Conservation (phyloP, 495 filamentous ascomycete genomes). For the Monascus purpureus region DNA sequence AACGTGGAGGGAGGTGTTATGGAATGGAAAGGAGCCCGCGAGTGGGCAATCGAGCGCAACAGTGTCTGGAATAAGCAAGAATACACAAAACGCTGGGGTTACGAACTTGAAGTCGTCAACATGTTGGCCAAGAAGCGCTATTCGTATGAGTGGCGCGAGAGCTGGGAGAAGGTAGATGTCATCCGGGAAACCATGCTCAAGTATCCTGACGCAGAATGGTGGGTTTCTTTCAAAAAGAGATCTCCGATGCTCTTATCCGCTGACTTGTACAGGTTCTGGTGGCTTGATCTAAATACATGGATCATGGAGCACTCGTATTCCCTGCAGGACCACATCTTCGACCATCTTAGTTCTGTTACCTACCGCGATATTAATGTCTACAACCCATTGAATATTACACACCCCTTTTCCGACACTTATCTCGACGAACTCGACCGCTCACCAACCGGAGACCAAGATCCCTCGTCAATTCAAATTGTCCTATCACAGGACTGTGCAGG, state of each 20-base stretch:
- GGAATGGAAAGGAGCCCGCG: slow-evolving; percentile 95
- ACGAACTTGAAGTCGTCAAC: slow-evolving; percentile 90
- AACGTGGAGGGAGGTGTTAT: slow-evolving; percentile 95
- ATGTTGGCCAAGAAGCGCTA: slow-evolving; percentile 98
- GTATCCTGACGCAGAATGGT: slow-evolving; percentile 95
- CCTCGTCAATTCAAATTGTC: slow-evolving; percentile 69
- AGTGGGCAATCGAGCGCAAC: slow-evolving; percentile 97
- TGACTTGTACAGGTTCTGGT: slow-evolving; percentile 70
- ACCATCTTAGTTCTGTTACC: slow-evolving; percentile 53
- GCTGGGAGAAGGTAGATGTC: slow-evolving; percentile 97
- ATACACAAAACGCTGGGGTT: slow-evolving; percentile 81
- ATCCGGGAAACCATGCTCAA: slow-evolving; percentile 84
- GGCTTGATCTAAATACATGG: slow-evolving; percentile 95
- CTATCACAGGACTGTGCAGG: slow-evolving; percentile 89
- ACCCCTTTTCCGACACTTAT: slow-evolving; percentile 57
- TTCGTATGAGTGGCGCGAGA: slow-evolving; percentile 97
- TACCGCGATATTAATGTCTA: slow-evolving; percentile 96
- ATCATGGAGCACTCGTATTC: slow-evolving; percentile 95
- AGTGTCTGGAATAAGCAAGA: slow-evolving; percentile 87
- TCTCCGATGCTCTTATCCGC: not conserved
- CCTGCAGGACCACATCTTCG: slow-evolving; percentile 80
- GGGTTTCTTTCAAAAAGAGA: slow-evolving; percentile 12
- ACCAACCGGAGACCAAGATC: slow-evolving; percentile 56
- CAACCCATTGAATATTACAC: slow-evolving; percentile 89
- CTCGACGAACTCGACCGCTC: slow-evolving; percentile 63